Percentiles rank a stretch among this genome's conserved stretches.
phyloP scores from a whole-genome alignment of 2,329 filamentous ascomycete genomes.

The Rhynchosporium secalis region DNA sequence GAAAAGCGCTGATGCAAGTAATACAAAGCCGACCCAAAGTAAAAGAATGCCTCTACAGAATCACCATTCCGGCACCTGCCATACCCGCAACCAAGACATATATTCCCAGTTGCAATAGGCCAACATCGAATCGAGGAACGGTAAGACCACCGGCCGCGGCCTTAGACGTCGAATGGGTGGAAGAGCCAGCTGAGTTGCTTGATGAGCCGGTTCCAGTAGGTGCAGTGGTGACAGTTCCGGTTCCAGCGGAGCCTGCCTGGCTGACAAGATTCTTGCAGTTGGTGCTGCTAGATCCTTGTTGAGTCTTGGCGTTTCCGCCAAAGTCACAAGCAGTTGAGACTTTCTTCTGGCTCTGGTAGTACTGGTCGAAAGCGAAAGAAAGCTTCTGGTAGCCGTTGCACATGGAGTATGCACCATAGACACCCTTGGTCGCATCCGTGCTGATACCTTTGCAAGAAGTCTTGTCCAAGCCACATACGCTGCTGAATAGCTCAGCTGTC shows the following conservation, averaged over 20 bases:
- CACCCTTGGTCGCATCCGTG: slow-evolving; percentile 64
- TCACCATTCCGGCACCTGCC: slow-evolving; percentile 54
- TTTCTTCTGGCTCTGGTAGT: slow-evolving; percentile 61
- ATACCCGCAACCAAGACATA: slow-evolving; percentile 52
- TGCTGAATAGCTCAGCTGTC: slow-evolving; percentile 70
- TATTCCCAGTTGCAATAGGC: slow-evolving; percentile 48
- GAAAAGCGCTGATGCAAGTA: slow-evolving; percentile 19
- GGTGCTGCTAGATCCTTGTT: slow-evolving; percentile 47
- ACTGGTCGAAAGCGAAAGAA: slow-evolving; percentile 70
- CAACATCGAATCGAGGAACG: slow-evolving; percentile 48
- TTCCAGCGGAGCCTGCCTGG: slow-evolving; percentile 62
- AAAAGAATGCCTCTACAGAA: slow-evolving; percentile 47
- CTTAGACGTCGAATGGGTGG: slow-evolving; percentile 28
- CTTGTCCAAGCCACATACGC: slow-evolving; percentile 62
- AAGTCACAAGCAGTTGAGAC: slow-evolving; percentile 67
- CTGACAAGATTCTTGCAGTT: slow-evolving; percentile 60
- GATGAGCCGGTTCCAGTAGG: slow-evolving; percentile 41
- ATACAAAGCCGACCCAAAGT: slow-evolving; percentile 13
- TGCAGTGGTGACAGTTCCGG: slow-evolving; percentile 52
- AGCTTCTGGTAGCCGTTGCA: slow-evolving; percentile 71
- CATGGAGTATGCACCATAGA: slow-evolving; percentile 78
- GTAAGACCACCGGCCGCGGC: slow-evolving; percentile 45
- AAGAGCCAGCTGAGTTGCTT: slow-evolving; percentile 34
- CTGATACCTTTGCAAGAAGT: slow-evolving; percentile 67
- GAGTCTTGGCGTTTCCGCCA: slow-evolving; percentile 61